Conservation (phyloP, 1,284 basidiomycete species). For the Paramarasmius palmivorus region DNA sequence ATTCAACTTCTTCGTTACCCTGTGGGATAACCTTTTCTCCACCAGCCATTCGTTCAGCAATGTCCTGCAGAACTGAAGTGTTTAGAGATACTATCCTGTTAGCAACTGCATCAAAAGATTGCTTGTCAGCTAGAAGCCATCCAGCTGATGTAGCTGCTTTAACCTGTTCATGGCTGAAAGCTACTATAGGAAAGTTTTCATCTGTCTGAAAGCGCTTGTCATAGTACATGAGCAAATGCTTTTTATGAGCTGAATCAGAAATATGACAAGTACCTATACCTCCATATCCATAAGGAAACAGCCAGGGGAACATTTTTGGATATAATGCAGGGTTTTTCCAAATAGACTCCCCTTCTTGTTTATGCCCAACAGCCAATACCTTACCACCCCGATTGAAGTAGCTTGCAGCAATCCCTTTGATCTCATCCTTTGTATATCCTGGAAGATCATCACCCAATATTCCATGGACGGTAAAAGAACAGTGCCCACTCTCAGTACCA, state of each 20-base stretch:
- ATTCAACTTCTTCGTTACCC: conserved; percentile 33
- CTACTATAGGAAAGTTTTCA: conserved; percentile 28
- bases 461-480: conserved; percentile 22
- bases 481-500: conserved; percentile 16
- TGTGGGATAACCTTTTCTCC: conserved; percentile 27
- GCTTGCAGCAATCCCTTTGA: not conserved
- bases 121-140: conserved; percentile 27
- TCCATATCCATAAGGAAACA: conserved; percentile 37
- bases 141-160: conserved; percentile 22
- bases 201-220: too few species aligned
- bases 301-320: conserved; percentile 35
- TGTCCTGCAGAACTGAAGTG: too few species aligned
- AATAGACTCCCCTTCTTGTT: conserved; percentile 19
- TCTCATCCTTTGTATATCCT: conserved; percentile 12
- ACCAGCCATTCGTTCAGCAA: conserved; percentile 19
- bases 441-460: too few species aligned
- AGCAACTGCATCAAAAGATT: conserved; percentile 26
- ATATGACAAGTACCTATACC: conserved; percentile 23
- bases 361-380: conserved; percentile 24
- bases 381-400: conserved; percentile 14
- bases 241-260: too few species aligned
- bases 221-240: too few species aligned
- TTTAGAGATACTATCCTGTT: too few species aligned
- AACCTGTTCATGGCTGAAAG: conserved; percentile 32
- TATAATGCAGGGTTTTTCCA: too few species aligned